Base-by-base conservation (phyloP, 1,139 yeast species). In the Yamadazyma taylorii region DNA sequence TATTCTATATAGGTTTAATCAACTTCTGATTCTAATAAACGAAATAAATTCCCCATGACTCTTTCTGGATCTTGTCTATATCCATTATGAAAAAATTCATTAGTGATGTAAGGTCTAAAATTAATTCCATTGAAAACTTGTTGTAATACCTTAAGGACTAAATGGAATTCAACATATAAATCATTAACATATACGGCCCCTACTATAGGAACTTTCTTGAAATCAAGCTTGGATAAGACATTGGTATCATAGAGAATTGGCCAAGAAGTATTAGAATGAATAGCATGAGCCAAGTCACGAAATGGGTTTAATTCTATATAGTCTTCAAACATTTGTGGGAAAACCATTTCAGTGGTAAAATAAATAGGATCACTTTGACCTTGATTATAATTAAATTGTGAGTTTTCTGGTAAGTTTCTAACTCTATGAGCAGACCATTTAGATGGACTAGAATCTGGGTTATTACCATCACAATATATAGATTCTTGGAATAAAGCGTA, bases 331-430 rank as follows among this genome's bases (percentile, higher is more conserved):
- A 75, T 74, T 11, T 73, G 67, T 40, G 66, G 63, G 52, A 57
- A 75, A 27, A 78, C 78, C 79, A 78, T 76, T 48, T 78, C 83
- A 6, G 82, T 79, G 1, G 81, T 75, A 52, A 78, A 78, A 42
- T 54, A 71, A n/a, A 72, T 58, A 3, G 66, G 60, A 1, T 41
- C 52, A 9, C 39, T 30, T 0, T 30, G 32, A 4, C 41, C 42
- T 16, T 36, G 38, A 6, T 45, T 39, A 37, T 46, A 58, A 1
- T 60, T 61, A 45, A 58, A 69, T 11, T 46, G 38, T 13, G 46
- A 47, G 42, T 66, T 57, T 5, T 54, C 63, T 2, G 57, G 50
- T 2, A 39, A 35, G 24, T 55, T 50, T 34, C 76, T 58, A 25
- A 65, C 48, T 35, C 75, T 56, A 21, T 72, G 69, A 2, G 81